These are phyloP conservation scores for Tricholoma flavovirens DNA, from an alignment of 768 basidiomycete species.

Conservation along the genomic window DNA sequence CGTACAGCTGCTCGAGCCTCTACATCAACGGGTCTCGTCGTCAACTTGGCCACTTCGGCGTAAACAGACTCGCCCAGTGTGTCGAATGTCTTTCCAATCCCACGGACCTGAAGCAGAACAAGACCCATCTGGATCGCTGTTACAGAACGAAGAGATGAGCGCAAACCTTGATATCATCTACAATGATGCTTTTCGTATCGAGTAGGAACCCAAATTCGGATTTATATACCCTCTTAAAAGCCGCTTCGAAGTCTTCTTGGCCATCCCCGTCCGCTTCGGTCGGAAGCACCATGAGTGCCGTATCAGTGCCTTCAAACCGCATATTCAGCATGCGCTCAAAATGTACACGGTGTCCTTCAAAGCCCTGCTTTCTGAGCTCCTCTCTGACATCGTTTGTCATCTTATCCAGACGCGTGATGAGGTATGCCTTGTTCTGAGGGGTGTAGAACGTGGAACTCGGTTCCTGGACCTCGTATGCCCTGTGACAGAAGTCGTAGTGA, in stretches of 20 bases:
- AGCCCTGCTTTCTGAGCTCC: conserved; percentile 78
- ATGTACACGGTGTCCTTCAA: conserved; percentile 63
- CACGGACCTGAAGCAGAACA: conserved; percentile 54
- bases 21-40: conserved; percentile 33
- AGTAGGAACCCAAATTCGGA: conserved; percentile 89
- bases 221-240: conserved; percentile 78
- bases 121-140: neutral
- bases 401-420: conserved; percentile 64
- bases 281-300: conserved; percentile 82
- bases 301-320: conserved; percentile 93
- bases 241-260: conserved; percentile 67
- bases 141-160: neutral
- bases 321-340: conserved; percentile 85
- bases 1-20: conserved; percentile 42
- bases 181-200: conserved; percentile 75
- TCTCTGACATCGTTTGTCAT: conserved; percentile 54
- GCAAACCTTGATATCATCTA: conserved; percentile 84
- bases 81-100: conserved; percentile 88
- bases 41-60: conserved; percentile 57
- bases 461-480: conserved; percentile 85
- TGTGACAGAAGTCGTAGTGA: conserved; percentile 19
- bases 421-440: conserved; percentile 43
- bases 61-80: conserved; percentile 75
- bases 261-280: conserved; percentile 40
- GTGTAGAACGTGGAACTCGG: conserved; percentile 81